These are phyloP conservation scores for Delphinella strobiligena DNA, from an alignment of 2,329 filamentous ascomycete genomes.

Conservation along the genomic window DNA sequence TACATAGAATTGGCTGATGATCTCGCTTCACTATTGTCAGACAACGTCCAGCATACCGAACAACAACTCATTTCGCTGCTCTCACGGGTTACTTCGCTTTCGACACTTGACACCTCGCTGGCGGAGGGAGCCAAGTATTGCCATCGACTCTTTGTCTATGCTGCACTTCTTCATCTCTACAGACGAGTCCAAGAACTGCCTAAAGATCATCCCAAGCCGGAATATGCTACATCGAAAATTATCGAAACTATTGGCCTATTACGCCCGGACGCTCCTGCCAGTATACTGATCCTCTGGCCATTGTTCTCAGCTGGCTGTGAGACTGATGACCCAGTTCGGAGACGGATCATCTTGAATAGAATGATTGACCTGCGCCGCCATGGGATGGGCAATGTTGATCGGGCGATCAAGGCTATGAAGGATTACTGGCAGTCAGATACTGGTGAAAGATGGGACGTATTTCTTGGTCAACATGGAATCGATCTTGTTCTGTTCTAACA, in stretches of 20 bases:
- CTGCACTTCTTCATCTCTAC: slow-evolving; percentile 2
- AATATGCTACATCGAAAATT: slow-evolving; percentile 1
- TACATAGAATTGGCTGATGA: slow-evolving; percentile 6
- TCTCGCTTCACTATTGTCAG: slow-evolving; percentile 1
- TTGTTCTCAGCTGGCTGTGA: slow-evolving; percentile 7
- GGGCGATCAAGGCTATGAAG: neutral
- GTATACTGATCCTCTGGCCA: slow-evolving; percentile 5
- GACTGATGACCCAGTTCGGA: slow-evolving; percentile 1
- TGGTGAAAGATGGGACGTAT: slow-evolving; percentile 8
- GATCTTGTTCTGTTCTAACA: slow-evolving; percentile 5
- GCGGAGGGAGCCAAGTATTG: neutral
- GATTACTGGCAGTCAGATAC: slow-evolving; percentile 3
- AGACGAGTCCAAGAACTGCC: slow-evolving; percentile 5
- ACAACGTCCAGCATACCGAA: slow-evolving; percentile 4
- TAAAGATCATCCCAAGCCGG: slow-evolving; percentile 2
- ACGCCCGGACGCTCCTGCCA: slow-evolving; percentile 4
- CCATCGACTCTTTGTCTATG: slow-evolving; percentile 5
- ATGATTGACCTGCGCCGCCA: slow-evolving; percentile 2
- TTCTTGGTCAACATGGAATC: slow-evolving; percentile 4
- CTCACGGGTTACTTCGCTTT: slow-evolving; percentile 2
- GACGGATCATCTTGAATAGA: slow-evolving; percentile 1
- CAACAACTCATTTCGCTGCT: slow-evolving; percentile 3
- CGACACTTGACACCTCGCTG: slow-evolving; percentile 1
- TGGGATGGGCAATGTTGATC: slow-evolving; percentile 5
- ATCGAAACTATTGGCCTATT: neutral